Conservation (phyloP, 345 rosid genomes). For the Gossypium ekmanianum region DNA sequence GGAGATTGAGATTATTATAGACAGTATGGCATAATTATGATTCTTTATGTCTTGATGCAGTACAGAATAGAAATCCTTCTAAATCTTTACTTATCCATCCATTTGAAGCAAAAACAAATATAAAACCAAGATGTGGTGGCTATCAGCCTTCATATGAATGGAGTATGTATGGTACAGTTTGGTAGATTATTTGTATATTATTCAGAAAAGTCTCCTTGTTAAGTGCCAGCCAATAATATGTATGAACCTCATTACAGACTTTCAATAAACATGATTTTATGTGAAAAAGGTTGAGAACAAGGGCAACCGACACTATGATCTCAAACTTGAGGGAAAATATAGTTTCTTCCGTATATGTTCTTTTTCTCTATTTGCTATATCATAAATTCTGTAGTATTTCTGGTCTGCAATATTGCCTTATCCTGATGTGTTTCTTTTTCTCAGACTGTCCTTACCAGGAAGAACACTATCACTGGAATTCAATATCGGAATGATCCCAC, state of each 20-base stretch:
- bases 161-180: not conserved
- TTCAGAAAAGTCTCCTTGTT: not conserved
- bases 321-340: not conserved
- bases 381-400: not conserved
- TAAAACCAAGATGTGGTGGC: not conserved
- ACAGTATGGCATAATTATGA: not conserved
- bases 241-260: not conserved
- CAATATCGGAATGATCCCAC: constrained; percentile 88
- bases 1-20: not conserved
- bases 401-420: not conserved
- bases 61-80: not conserved
- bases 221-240: not conserved
- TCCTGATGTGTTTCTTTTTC: constrained; percentile 14
- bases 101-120: not conserved
- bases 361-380: not conserved
- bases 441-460: constrained; percentile 76
- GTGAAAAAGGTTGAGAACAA: not conserved
- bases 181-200: not conserved
- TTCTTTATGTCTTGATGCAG: constrained; percentile 7
- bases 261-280: not conserved
- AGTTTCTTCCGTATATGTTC: not conserved
- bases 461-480: constrained; percentile 80
- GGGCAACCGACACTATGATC: not conserved
- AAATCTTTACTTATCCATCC: not conserved
- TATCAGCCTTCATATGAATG: not conserved